These are phyloP conservation scores for Aspergillus hiratsukae DNA, from an alignment of 2,329 filamentous ascomycete genomes.

Conservation along the genomic window DNA sequence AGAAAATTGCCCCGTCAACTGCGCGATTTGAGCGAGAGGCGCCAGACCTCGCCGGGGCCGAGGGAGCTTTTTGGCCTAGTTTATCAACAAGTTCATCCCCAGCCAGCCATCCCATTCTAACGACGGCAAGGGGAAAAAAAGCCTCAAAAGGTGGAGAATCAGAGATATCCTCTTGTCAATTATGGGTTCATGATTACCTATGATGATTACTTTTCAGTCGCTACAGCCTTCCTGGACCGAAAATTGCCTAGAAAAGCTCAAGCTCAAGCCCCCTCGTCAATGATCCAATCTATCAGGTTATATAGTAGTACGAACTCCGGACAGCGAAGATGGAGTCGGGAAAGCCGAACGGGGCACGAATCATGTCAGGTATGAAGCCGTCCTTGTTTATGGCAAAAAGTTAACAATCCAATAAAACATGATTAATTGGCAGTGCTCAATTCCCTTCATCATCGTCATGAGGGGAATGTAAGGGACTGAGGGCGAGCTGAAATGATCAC, in stretches of 20 bases:
- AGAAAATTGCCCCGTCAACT: background rate
- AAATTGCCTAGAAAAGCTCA: background rate
- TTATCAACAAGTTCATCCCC: background rate
- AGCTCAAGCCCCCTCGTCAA: background rate
- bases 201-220: background rate
- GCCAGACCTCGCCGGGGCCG: no score
- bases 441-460: background rate
- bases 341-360: background rate
- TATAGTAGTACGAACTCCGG: background rate
- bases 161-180: background rate
- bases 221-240: background rate
- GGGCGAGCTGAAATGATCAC: background rate
- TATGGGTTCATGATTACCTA: background rate
- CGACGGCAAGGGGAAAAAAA: background rate
- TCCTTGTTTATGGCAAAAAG: background rate
- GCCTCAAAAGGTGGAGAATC: background rate
- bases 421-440: background rate
- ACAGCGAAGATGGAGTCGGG: no score
- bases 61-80: background rate
- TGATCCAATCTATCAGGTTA: background rate
- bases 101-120: background rate
- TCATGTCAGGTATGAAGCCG: no score
- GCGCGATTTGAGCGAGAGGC: no score
- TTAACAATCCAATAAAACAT: background rate
- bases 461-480: background rate